phyloP scores from a whole-genome alignment of 768 basidiomycete species.

The Mrakia hoshinonis region DNA sequence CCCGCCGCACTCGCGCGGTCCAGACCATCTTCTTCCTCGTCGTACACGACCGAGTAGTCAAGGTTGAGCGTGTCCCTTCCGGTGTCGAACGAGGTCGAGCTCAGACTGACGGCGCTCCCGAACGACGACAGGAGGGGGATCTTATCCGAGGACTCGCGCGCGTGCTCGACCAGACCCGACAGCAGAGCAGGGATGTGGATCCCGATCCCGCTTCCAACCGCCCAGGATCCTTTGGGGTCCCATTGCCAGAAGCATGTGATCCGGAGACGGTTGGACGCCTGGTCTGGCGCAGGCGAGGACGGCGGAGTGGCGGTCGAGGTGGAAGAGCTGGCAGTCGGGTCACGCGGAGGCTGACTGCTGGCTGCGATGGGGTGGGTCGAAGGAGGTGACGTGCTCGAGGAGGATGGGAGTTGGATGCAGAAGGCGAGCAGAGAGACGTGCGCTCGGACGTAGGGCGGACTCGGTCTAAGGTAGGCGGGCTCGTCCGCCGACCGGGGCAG shows the following conservation, averaged over 20 bases:
- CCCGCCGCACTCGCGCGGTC: not conserved
- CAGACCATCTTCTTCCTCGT: slow-evolving; percentile 45
- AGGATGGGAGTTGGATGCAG: slow-evolving; percentile 69
- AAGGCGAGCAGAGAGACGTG: slow-evolving; percentile 80
- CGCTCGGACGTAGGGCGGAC: slow-evolving; percentile 86
- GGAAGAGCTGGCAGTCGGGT: slow-evolving; percentile 33
- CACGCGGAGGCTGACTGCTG: not conserved
- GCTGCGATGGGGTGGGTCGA: not conserved
- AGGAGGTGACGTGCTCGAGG: slow-evolving; percentile 34
- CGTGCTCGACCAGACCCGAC: slow-evolving; percentile 70
- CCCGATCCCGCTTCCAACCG: slow-evolving; percentile 58
- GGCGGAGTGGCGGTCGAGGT: slow-evolving; percentile 41
- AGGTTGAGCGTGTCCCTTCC: slow-evolving; percentile 73
- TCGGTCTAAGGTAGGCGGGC: slow-evolving; percentile 79
- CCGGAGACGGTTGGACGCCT: slow-evolving; percentile 44
- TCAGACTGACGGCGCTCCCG: slow-evolving; percentile 71
- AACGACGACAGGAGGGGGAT: slow-evolving; percentile 68
- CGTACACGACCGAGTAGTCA: slow-evolving; percentile 71
- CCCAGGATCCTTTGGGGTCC: slow-evolving; percentile 80
- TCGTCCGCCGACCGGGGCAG: slow-evolving; percentile 83
- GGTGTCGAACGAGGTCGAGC: slow-evolving; percentile 67
- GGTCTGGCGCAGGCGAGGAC: slow-evolving; percentile 28
- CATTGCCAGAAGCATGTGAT: slow-evolving; percentile 94
- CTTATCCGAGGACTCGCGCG: slow-evolving; percentile 61
- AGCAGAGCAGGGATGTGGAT: slow-evolving; percentile 83